Percentiles rank a stretch among this genome's conserved stretches.
These are phyloP conservation scores for Cetraspora pellucida DNA, from an alignment of 192 early-diverging fungal genomes.

Conservation along the genomic window DNA sequence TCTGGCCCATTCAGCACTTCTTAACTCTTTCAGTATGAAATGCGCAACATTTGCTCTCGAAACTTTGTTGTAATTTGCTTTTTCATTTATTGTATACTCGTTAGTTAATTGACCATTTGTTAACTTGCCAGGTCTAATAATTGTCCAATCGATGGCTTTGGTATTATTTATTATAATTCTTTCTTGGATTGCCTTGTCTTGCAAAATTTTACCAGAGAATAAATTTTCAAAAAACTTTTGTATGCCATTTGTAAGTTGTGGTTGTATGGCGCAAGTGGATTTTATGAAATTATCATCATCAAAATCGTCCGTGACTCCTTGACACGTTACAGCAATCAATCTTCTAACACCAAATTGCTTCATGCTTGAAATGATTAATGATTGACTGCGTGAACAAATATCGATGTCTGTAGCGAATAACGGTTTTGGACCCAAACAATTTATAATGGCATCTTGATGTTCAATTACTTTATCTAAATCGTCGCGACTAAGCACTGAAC, in stretches of 20 bases:
- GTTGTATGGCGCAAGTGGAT: too few species aligned
- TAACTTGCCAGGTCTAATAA: conserved; percentile 41
- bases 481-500: conserved; percentile 38
- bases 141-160: conserved; percentile 45
- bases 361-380: background rate
- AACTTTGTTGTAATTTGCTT: conserved; percentile 32
- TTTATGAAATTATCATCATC: too few species aligned
- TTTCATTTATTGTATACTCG: conserved; percentile 36
- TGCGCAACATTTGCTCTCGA: conserved; percentile 43
- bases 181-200: conserved; percentile 46
- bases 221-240: conserved; percentile 32
- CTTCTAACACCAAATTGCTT: conserved; percentile 36
- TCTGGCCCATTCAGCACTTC: background rate
- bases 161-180: conserved; percentile 41
- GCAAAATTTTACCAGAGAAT: conserved; percentile 38
- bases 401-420: background rate
- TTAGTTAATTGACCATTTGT: conserved; percentile 40
- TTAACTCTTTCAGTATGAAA: conserved; percentile 39
- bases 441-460: conserved; percentile 46
- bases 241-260: background rate
- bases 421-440: conserved; percentile 40
- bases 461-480: conserved; percentile 46
- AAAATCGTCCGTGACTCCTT: background rate
- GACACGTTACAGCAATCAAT: conserved; percentile 36
- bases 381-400: background rate